A percentile compares a stretch with the other conserved stretches of the same genome.
Evolutionary conservation across 169 alveolate genomes (phyloP).

Genomic region (Cryptosporidium canis): DNA sequence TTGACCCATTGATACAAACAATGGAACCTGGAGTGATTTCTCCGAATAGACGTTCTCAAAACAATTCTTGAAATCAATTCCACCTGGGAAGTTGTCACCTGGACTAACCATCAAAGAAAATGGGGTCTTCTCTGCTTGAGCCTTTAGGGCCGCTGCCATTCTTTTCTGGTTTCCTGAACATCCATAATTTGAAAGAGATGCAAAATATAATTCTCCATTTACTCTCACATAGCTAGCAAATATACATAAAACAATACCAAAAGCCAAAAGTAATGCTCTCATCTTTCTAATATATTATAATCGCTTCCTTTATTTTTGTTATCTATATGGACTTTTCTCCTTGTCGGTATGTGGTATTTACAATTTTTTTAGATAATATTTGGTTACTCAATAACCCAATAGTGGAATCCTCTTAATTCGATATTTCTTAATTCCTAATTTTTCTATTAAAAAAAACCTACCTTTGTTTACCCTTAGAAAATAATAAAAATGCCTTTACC

Average conservation of each 20-base stretch:
- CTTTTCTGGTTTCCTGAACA: conserved; percentile 58
- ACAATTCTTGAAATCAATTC: conserved; percentile 66
- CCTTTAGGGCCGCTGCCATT: conserved; percentile 8
- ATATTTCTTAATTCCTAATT: conserved; percentile 19
- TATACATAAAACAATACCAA: conserved; percentile 27
- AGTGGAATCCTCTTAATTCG: not conserved
- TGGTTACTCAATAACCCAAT: not conserved
- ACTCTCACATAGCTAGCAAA: not conserved
- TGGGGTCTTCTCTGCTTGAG: conserved; percentile 62
- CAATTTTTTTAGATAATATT: not conserved
- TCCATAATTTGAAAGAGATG: conserved; percentile 70
- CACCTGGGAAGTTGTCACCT: conserved; percentile 69
- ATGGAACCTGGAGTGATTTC: conserved; percentile 60
- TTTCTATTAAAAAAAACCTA: conserved; percentile 6
- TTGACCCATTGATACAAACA: conserved; percentile 51
- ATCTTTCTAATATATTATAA: not conserved
- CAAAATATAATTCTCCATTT: conserved; percentile 67
- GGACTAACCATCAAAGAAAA: conserved; percentile 62
- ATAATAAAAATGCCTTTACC: conserved; percentile 4
- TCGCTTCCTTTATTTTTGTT: not conserved
- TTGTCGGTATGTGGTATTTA: conserved; percentile 18
- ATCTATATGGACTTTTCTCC: not conserved
- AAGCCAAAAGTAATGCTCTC: conserved; percentile 5
- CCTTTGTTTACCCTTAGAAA: conserved; percentile 9
- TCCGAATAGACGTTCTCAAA: conserved; percentile 57